Conservation (phyloP, 2,329 filamentous ascomycete species). For the Hymenoscyphus fructigenus region DNA sequence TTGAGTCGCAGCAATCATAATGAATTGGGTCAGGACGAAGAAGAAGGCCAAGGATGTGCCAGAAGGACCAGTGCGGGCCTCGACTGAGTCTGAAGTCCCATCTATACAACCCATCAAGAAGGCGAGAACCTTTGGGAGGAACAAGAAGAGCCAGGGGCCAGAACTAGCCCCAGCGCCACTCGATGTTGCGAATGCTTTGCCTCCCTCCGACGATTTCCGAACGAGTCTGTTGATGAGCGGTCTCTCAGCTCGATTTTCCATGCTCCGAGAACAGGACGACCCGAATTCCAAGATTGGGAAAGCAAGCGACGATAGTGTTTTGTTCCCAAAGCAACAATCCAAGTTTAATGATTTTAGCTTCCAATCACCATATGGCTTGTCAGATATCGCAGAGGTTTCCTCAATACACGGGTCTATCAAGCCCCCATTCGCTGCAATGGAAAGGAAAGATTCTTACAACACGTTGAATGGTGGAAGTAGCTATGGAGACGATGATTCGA, state of each 20-base stretch:
- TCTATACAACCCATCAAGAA: constrained; percentile 36
- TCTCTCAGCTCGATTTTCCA: constrained; percentile 91
- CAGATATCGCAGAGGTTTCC: constrained; percentile 88
- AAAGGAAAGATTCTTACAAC: constrained; percentile 64
- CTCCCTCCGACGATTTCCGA: constrained; percentile 83
- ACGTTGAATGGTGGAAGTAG: constrained; percentile 42
- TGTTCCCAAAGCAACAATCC: constrained; percentile 77
- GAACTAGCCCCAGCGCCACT: constrained; percentile 61
- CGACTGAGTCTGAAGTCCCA: constrained; percentile 53
- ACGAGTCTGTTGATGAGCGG: constrained; percentile 96
- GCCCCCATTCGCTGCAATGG: constrained; percentile 51
- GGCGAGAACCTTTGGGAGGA: constrained; percentile 56
- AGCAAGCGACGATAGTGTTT: constrained; percentile 90
- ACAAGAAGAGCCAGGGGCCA: constrained; percentile 46
- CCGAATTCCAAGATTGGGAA: constrained; percentile 87
- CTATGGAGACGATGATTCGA: constrained; percentile 62
- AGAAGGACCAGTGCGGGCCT: constrained; percentile 45
- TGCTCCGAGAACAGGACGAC: constrained; percentile 93
- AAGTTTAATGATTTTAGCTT: constrained; percentile 66
- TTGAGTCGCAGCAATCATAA: constrained; percentile 38
- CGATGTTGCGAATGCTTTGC: constrained; percentile 72
- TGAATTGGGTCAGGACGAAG: constrained; percentile 77
- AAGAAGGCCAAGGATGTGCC: constrained; percentile 65
- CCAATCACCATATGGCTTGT: constrained; percentile 49
- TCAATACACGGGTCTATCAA: constrained; percentile 67